Conservation (phyloP, 345 rosid species). For the Zanthoxylum bungeanum region DNA sequence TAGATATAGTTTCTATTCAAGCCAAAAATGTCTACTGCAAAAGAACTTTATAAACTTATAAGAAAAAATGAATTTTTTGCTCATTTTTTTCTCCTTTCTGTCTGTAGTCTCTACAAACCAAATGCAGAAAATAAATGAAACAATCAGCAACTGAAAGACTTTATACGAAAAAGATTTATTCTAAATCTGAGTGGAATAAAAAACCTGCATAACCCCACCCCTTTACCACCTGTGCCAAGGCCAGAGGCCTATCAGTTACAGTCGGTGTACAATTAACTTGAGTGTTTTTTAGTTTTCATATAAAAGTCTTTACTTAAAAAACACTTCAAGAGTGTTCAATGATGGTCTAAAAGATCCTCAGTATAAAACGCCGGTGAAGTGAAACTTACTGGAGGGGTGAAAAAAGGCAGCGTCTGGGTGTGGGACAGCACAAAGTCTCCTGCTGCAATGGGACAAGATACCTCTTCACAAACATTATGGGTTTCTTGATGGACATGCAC, state of each 20-base stretch:
- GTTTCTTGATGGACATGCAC: slow-evolving; percentile 51
- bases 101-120: not conserved
- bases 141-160: not conserved
- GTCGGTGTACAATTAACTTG: not conserved
- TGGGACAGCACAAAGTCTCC: slow-evolving; percentile 66
- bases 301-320: not conserved
- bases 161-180: too few relatives aligned
- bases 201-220: not conserved
- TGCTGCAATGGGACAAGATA: slow-evolving; percentile 44
- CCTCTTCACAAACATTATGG: slow-evolving; percentile 58
- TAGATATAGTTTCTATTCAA: not conserved
- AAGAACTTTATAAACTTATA: not conserved
- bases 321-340: not conserved
- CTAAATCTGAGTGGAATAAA: not conserved
- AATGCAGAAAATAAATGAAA: not conserved
- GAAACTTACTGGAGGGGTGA: slow-evolving; percentile 56
- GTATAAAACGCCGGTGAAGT: not conserved
- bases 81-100: not conserved
- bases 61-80: not conserved
- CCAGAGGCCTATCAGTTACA: not conserved
- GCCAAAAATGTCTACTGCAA: not conserved
- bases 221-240: not conserved
- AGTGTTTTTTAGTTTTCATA: not conserved
- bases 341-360: not conserved
- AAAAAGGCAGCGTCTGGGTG: slow-evolving; percentile 46